Conservation (phyloP, 805 yeast genomes). For the Nakazawaea wickerhamii region DNA sequence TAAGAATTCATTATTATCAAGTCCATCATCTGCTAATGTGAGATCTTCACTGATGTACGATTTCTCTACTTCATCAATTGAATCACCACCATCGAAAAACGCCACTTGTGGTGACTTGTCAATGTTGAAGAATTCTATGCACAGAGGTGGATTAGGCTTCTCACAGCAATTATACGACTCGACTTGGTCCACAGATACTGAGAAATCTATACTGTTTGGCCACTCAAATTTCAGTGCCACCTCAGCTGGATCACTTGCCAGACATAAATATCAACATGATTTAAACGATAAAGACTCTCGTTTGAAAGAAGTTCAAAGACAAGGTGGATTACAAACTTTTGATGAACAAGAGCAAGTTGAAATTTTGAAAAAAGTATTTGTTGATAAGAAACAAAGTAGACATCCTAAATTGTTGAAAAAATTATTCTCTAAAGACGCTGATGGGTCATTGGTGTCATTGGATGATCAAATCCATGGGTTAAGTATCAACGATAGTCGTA, state of each 20-base stretch:
- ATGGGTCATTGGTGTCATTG: conserved; percentile 21
- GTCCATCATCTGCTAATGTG: conserved; percentile 4
- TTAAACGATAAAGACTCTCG: conserved; percentile 26
- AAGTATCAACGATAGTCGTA: conserved; percentile 1
- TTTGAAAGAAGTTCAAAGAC: conserved; percentile 19
- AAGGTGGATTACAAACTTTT: conserved; percentile 15
- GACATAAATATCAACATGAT: conserved; percentile 56
- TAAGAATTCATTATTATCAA: conserved; percentile 1
- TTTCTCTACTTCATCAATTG: conserved; percentile 12
- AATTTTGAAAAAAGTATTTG: conserved; percentile 36
- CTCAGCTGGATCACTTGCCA: conserved; percentile 77
- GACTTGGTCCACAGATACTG: conserved; percentile 28
- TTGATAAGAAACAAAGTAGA: conserved; percentile 33
- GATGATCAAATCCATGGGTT: conserved; percentile 27
- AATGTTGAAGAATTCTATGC: conserved; percentile 12
- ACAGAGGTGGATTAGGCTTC: conserved; percentile 9
- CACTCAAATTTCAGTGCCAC: conserved; percentile 81
- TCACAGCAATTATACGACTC: conserved; percentile 20
- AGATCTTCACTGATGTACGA: conserved; percentile 7
- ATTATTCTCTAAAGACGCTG: conserved; percentile 31
- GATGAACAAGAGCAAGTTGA: conserved; percentile 19
- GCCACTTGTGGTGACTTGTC: conserved; percentile 2
- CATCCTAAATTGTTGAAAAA: conserved; percentile 43
- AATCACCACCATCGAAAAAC: conserved; percentile 4
- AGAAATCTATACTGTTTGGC: conserved; percentile 39